phyloP scores from a whole-genome alignment of 441 rosid species.

The Eutrema salsugineum region DNA sequence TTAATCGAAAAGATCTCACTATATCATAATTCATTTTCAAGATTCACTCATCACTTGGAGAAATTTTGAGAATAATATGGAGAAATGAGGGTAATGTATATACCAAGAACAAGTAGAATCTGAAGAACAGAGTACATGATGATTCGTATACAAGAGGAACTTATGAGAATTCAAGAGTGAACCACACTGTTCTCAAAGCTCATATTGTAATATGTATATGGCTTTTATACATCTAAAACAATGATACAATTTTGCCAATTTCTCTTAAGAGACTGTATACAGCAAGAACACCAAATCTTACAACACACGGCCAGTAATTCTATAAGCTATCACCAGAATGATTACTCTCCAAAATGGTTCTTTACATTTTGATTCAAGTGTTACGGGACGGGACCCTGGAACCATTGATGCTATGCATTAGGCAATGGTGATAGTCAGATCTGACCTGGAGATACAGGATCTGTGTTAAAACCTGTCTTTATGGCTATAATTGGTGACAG shows the following conservation, averaged over 20 bases:
- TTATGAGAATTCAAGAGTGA: background rate
- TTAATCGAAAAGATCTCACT: background rate
- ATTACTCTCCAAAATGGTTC: background rate
- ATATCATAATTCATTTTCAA: background rate
- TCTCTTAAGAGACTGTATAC: constrained; percentile 23
- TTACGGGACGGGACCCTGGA: constrained; percentile 2
- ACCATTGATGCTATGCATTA: constrained; percentile 2
- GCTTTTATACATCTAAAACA: constrained; percentile 9
- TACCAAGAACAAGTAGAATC: background rate
- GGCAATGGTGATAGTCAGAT: constrained; percentile 10
- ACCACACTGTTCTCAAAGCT: constrained; percentile 5
- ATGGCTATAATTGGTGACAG: constrained; percentile 6
- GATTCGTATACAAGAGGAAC: background rate
- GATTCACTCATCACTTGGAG: background rate
- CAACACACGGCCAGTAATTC: constrained; percentile 1
- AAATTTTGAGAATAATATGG: background rate
- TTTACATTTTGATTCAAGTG: constrained; percentile 2
- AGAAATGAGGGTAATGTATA: background rate
- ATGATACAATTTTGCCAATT: constrained; percentile 10
- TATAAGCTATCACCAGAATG: background rate
- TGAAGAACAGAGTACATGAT: background rate
- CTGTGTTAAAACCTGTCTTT: constrained; percentile 18
- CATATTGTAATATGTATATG: background rate
- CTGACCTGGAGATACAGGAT: constrained; percentile 20
- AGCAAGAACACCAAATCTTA: constrained; percentile 18